Base-by-base conservation (phyloP, 805 yeast genomes). In the Cyberlindnera mycetangii region DNA sequence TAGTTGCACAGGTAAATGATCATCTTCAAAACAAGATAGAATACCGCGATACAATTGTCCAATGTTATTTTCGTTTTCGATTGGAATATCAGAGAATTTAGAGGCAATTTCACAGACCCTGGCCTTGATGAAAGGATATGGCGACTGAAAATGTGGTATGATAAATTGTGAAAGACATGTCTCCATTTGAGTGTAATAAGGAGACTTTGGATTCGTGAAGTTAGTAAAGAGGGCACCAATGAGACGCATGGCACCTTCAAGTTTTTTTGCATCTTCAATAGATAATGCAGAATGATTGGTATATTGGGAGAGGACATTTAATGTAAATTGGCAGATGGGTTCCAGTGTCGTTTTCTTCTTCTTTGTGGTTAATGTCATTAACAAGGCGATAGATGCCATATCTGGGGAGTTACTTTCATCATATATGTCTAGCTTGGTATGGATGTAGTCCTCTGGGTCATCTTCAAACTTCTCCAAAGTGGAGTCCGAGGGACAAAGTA, bases 361-460 rank as follows among this genome's bases (percentile, higher is more conserved):
- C 58, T 85, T 85, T 34, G 78, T 76, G 2, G 84, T 85, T n/a
- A 89, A 63, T 1, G 89, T 82, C 22, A 77, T 76, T 49, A 93
- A 67, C 46, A 93, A 74, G 9, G 82, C 77, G 42, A 85, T 69
- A 2, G 96, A 92, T 2, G 96, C 95, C 37, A 78, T 70, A 60
- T 89, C 95, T 7, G 95, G 86, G 2, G 89, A 74, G 33, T 70
- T 64, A 37, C 65, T 65, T 42, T 85, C 93, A 53, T 83, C 78
- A 58, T 75, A 72, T 34, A 79, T 67, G 61, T 83, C 89, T 55
- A 89, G 73, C 42, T 76, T 76, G 41, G 81, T 71, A 62, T 88
- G 86, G 44, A 92, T 80, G 61, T 88, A 93, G 60, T 89, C 97
- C 44, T 79, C 84, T 4, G 97, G 97, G 55, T 90, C 97, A 49